phyloP scores from a whole-genome alignment of 495 filamentous ascomycete genomes.

The Aspergillus olivimuriae region DNA sequence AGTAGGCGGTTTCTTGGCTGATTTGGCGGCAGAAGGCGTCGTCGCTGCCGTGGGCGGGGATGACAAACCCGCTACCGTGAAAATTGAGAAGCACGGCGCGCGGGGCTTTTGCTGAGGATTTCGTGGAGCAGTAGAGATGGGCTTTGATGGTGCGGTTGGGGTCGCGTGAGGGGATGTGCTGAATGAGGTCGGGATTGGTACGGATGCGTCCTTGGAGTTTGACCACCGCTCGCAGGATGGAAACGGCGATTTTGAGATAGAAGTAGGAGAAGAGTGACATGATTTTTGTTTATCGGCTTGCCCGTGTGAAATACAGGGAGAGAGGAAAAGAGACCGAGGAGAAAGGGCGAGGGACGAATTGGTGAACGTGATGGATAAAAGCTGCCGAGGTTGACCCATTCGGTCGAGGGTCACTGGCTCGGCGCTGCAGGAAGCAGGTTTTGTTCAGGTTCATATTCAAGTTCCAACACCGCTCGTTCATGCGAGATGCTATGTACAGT shows the following conservation, averaged over 20 bases:
- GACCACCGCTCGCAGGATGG: constrained; percentile 4
- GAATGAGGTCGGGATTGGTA: constrained; percentile 11
- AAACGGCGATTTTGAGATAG: constrained; percentile 8
- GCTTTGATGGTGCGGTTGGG: constrained; percentile 21
- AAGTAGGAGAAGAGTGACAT: constrained; percentile 1
- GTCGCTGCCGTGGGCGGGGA: constrained; percentile 35
- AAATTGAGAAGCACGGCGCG: constrained; percentile 38
- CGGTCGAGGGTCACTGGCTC: too few relatives aligned
- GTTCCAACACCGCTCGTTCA: too few relatives aligned
- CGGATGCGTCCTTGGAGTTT: background rate
- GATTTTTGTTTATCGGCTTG: too few relatives aligned
- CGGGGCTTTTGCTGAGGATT: constrained; percentile 10
- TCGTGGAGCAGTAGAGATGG: constrained; percentile 21
- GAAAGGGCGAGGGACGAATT: background rate
- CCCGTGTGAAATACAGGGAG: background rate
- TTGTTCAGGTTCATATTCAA: too few relatives aligned
- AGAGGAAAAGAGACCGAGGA: background rate
- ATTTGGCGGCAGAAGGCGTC: constrained; percentile 34
- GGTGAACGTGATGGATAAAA: background rate
- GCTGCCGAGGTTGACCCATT: background rate
- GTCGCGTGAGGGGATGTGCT: constrained; percentile 25
- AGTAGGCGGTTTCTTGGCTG: constrained; percentile 25
- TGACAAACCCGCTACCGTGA: constrained; percentile 37
- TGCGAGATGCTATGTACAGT: too few relatives aligned
- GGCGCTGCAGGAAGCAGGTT: too few relatives aligned